Evolutionary conservation across 768 basidiomycete genomes (phyloP).

Genomic region (Chlorophyllum brunneum): DNA sequence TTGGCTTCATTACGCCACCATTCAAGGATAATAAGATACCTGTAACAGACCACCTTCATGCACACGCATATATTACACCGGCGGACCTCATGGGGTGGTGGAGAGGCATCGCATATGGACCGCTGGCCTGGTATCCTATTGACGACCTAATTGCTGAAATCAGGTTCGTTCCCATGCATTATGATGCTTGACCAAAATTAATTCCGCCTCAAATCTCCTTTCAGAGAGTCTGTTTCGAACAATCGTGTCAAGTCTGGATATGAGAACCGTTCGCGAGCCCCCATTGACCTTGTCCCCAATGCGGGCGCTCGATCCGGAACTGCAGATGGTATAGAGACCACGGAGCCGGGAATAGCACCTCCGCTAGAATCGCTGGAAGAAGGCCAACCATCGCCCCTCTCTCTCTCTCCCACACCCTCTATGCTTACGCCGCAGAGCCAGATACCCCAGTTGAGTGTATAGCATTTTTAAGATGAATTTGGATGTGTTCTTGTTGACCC

Average conservation of each 20-base stretch:
- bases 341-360: slow-evolving; percentile 43
- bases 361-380: slow-evolving; percentile 37
- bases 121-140: slow-evolving; percentile 71
- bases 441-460: slow-evolving; percentile 40
- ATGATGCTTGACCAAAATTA: neutral
- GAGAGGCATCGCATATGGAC: slow-evolving; percentile 61
- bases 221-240: slow-evolving; percentile 75
- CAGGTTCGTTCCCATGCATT: slow-evolving; percentile 41
- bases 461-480: slow-evolving; percentile 11
- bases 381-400: slow-evolving; percentile 28
- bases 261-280: slow-evolving; percentile 49
- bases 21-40: slow-evolving; percentile 78
- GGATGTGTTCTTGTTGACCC: neutral
- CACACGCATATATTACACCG: slow-evolving; percentile 67
- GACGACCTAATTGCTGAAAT: slow-evolving; percentile 83
- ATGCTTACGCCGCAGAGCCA: slow-evolving; percentile 32
- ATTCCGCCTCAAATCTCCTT: slow-evolving; percentile 10
- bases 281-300: slow-evolving; percentile 69
- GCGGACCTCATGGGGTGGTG: slow-evolving; percentile 71
- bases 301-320: slow-evolving; percentile 67
- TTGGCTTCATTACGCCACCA: slow-evolving; percentile 78
- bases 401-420: slow-evolving; percentile 23
- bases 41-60: slow-evolving; percentile 75
- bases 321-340: slow-evolving; percentile 62
- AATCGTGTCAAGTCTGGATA: slow-evolving; percentile 83